Evolutionary conservation across 345 rosid species (phyloP).

Genomic region (Gossypium anomalum): DNA sequence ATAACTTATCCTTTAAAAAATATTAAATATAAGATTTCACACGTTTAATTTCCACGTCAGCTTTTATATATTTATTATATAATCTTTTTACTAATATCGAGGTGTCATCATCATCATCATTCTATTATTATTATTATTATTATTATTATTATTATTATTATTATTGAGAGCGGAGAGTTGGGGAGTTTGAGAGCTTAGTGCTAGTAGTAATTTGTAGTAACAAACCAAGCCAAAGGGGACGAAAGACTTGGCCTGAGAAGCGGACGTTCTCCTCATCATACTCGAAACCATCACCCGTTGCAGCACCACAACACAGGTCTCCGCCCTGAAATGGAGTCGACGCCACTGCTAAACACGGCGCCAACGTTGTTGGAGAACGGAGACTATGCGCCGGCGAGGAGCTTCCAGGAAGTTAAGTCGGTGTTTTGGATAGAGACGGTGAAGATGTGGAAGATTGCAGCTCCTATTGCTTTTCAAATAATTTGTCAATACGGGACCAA

Average conservation of each 20-base stretch:
- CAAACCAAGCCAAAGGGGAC: not conserved
- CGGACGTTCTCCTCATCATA: not conserved
- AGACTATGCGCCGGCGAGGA: constrained; percentile 35
- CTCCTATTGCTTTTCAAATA: constrained; percentile 34
- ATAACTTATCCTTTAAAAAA: too few species aligned
- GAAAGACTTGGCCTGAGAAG: constrained; percentile 4
- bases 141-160: not conserved
- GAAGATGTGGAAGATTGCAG: constrained; percentile 47
- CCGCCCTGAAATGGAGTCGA: constrained; percentile 1
- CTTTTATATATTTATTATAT: too few species aligned
- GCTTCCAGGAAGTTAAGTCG: constrained; percentile 27
- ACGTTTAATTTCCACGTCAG: too few species aligned
- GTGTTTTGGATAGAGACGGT: constrained; percentile 42
- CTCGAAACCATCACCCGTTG: not conserved
- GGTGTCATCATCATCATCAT: too few species aligned
- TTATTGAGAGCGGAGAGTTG: not conserved
- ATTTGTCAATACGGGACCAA: constrained; percentile 41
- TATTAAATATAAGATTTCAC: too few species aligned
- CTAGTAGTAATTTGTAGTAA: not conserved
- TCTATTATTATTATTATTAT: not conserved
- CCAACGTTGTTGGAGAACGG: constrained; percentile 13
- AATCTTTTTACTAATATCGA: too few species aligned
- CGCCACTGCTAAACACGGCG: not conserved
- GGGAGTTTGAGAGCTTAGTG: not conserved
- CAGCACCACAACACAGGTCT: not conserved